Base-by-base conservation (phyloP, 257 asterid genomes). In the Prunella vulgaris region DNA sequence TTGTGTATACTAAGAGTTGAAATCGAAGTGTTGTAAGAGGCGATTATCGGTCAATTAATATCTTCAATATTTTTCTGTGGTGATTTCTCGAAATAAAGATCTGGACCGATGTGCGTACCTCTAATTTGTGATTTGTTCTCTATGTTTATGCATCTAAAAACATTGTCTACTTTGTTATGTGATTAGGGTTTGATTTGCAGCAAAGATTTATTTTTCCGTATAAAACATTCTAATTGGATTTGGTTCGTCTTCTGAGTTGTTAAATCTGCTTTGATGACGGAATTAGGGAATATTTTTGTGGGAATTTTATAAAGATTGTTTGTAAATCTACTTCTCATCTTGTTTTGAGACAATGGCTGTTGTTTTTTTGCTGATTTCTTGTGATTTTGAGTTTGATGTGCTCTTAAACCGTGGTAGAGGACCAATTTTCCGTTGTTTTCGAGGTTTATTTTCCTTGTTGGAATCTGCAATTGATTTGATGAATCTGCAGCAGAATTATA, bases 1-100 rank as follows among this genome's bases (percentile, higher is more conserved):
- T 57, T 25, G 32, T 53, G 66, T 27, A 24, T 25, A 14, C 12
- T 56, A 56, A 5, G 46, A 69, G 66, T 24, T 52, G 66, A 35
- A 69, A n/a, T n/a, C n/a, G 8, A 25, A 35, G 66, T 37, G 21
- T 38, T 22, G 30, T 69, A 57, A 57, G 66, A 57, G 74, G 74
- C 57, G 74, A 69, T 69, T 59, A 25, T 0, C 42, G 42, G 20
- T 22, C 40, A n/a, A 1, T 38, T 14, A 4, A 44, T 44, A 5
- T 14, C 20, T 44, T 15, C 14, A 13, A 46, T 44, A 1, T 25
- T 44, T 44, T 46, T 46, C 51, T 42, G 1, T 42, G 51, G 17
- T 4, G 51, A 42, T 42, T 40, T 13, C 8, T 46, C 15, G 21
- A n/a, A 44, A 14, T 4, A 13, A 44, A 44, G 53, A 46, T 46